Conservation (phyloP, 1,139 yeast species). For the Zhuliangozyma parablackwelliae region DNA sequence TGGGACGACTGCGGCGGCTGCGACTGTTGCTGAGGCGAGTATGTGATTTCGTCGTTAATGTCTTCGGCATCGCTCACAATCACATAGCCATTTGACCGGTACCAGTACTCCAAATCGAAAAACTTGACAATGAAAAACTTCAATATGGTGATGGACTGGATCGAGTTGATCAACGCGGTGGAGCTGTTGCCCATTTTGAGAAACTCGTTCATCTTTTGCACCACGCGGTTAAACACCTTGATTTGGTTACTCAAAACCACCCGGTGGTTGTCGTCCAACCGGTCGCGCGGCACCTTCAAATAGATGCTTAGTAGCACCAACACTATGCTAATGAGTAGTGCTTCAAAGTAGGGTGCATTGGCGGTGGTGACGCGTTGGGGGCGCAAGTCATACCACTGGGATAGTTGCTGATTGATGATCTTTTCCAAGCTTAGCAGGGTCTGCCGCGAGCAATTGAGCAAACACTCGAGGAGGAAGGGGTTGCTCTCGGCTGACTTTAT, state of each 20-base stretch:
- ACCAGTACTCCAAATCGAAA: constrained; percentile 7
- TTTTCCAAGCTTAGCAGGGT: constrained; percentile 10
- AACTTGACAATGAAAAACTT: constrained; percentile 25
- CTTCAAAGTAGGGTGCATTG: constrained; percentile 12
- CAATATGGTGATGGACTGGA: constrained; percentile 29
- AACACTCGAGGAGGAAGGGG: constrained; percentile 27
- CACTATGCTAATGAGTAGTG: constrained; percentile 27
- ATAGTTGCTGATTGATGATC: constrained; percentile 21
- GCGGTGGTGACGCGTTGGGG: neutral
- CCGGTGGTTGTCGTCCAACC: constrained; percentile 11
- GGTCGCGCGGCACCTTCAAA: constrained; percentile 7
- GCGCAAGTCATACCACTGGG: constrained; percentile 18
- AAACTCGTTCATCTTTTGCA: constrained; percentile 15
- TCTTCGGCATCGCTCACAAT: too few relatives aligned
- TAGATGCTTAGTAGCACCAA: constrained; percentile 22
- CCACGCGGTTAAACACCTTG: constrained; percentile 25
- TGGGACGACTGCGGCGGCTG: too few relatives aligned
- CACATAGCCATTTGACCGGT: neutral
- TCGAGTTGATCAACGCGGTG: constrained; percentile 20
- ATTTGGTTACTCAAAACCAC: constrained; percentile 29
- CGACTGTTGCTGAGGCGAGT: too few relatives aligned
- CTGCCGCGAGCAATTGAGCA: constrained; percentile 25
- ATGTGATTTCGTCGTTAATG: too few relatives aligned
- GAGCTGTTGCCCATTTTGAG: constrained; percentile 14
- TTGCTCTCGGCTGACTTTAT: constrained; percentile 9